Evolutionary conservation across 1,284 basidiomycete genomes (phyloP).

Genomic region (Microbotryum silenes-acaulis): DNA sequence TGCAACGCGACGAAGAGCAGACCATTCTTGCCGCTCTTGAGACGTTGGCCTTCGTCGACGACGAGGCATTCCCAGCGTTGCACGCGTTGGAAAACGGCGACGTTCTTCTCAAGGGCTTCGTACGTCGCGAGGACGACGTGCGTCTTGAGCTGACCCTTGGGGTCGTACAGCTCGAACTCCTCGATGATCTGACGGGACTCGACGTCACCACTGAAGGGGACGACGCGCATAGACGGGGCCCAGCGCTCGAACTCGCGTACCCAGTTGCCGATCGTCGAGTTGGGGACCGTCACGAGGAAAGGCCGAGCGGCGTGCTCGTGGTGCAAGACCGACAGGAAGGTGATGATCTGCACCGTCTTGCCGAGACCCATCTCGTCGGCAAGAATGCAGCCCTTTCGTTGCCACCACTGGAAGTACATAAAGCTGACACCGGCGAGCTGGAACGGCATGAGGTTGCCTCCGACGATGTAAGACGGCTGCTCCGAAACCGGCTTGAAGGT

Average conservation of each 20-base stretch:
- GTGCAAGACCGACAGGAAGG: slow-evolving; percentile 72
- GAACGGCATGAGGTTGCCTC: slow-evolving; percentile 33
- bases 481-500: slow-evolving; percentile 16
- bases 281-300: slow-evolving; percentile 83
- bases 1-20: slow-evolving; percentile 76
- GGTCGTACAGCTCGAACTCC: slow-evolving; percentile 70
- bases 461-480: slow-evolving; percentile 31
- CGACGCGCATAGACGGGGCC: slow-evolving; percentile 70
- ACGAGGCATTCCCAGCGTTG: slow-evolving; percentile 87
- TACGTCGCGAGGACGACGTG: slow-evolving; percentile 82
- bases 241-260: slow-evolving; percentile 78
- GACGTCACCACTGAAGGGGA: slow-evolving; percentile 52
- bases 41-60: slow-evolving; percentile 69
- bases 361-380: slow-evolving; percentile 92
- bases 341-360: slow-evolving; percentile 82
- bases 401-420: slow-evolving; percentile 75
- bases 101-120: slow-evolving; percentile 49
- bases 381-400: slow-evolving; percentile 78
- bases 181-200: slow-evolving; percentile 65
- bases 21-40: slow-evolving; percentile 53
- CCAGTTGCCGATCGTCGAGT: slow-evolving; percentile 82
- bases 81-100: slow-evolving; percentile 68
- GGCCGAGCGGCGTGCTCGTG: slow-evolving; percentile 59
- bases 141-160: slow-evolving; percentile 38
- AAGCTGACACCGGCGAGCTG: slow-evolving; percentile 88